These are phyloP conservation scores for Fusarium algeriense DNA, from an alignment of 2,329 filamentous ascomycete species.

Conservation along the genomic window DNA sequence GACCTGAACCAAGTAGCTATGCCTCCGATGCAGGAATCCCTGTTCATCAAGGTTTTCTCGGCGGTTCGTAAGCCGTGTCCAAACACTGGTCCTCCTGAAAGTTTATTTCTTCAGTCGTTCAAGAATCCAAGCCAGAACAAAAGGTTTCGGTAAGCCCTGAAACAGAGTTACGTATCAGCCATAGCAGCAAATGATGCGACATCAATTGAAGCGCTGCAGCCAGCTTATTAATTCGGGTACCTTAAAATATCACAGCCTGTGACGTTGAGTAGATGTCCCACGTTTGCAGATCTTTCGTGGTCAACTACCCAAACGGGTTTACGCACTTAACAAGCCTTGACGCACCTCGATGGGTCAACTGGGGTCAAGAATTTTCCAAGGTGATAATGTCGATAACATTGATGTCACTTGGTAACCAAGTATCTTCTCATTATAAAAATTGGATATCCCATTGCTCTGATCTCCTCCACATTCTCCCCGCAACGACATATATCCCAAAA, in stretches of 20 bases:
- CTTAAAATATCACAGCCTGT: slow-evolving; percentile 12
- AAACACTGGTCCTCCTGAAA: neutral
- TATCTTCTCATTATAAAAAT: slow-evolving; percentile 3
- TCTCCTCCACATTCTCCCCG: neutral
- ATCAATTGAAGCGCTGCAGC: neutral
- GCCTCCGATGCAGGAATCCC: neutral
- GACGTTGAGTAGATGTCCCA: slow-evolving; percentile 15
- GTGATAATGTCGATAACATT: slow-evolving; percentile 12
- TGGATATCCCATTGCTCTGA: neutral
- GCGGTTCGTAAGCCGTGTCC: neutral
- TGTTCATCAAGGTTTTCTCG: neutral
- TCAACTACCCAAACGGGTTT: slow-evolving; percentile 26
- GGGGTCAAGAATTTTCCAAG: neutral
- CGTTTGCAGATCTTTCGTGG: slow-evolving; percentile 29
- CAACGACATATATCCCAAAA: neutral
- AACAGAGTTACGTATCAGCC: neutral
- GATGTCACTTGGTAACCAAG: slow-evolving; percentile 5
- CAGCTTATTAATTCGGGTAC: neutral
- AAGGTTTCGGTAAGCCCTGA: neutral
- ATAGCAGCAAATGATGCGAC: neutral
- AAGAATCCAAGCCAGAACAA: neutral
- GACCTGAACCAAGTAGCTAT: neutral
- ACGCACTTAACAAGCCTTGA: slow-evolving; percentile 9
- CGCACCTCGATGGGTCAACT: slow-evolving; percentile 15
- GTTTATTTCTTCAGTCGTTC: neutral